Conservation (phyloP, 2,329 filamentous ascomycete genomes). For the Dryadomyces quercus-mongolicae region DNA sequence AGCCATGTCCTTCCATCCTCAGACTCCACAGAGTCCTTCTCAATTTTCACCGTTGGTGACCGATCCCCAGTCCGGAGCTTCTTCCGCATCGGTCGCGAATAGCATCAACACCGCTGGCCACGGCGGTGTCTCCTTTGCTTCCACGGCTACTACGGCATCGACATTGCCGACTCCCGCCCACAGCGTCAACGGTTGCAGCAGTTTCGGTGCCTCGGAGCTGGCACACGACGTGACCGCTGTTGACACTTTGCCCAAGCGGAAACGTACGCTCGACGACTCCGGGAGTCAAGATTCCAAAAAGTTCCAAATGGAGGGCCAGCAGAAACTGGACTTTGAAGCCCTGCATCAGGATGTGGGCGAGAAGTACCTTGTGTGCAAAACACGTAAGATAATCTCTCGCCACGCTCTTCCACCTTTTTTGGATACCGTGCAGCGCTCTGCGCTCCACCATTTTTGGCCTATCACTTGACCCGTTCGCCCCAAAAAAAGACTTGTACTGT, state of each 20-base stretch:
- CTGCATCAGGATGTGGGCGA: conserved; percentile 54
- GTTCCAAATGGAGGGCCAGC: conserved; percentile 43
- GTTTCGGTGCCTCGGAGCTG: conserved; percentile 26
- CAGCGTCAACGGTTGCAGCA: conserved; percentile 45
- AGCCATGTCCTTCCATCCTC: conserved; percentile 55
- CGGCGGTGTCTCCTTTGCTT: conserved; percentile 30
- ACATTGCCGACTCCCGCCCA: conserved; percentile 51
- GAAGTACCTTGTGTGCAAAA: conserved; percentile 56
- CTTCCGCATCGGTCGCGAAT: conserved; percentile 7
- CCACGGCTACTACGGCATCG: conserved; percentile 30
- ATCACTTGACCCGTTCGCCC: background rate
- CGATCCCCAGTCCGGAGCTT: conserved; percentile 30
- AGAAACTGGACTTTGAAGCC: conserved; percentile 50
- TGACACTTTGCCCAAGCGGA: conserved; percentile 49
- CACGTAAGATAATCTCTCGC: conserved; percentile 40
- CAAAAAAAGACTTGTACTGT: background rate
- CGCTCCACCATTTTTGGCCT: background rate
- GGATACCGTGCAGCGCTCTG: background rate
- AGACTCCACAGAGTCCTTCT: conserved; percentile 56
- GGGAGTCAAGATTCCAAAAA: conserved; percentile 49
- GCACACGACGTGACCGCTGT: conserved; percentile 30
- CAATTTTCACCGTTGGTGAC: conserved; percentile 45
- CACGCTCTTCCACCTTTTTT: background rate
- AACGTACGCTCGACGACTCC: conserved; percentile 43
- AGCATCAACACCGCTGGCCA: conserved; percentile 27